Percentiles rank a stretch among this genome's conserved stretches.
phyloP scores from a whole-genome alignment of 2,329 filamentous ascomycete genomes.

The Akanthomyces dipterigenus region DNA sequence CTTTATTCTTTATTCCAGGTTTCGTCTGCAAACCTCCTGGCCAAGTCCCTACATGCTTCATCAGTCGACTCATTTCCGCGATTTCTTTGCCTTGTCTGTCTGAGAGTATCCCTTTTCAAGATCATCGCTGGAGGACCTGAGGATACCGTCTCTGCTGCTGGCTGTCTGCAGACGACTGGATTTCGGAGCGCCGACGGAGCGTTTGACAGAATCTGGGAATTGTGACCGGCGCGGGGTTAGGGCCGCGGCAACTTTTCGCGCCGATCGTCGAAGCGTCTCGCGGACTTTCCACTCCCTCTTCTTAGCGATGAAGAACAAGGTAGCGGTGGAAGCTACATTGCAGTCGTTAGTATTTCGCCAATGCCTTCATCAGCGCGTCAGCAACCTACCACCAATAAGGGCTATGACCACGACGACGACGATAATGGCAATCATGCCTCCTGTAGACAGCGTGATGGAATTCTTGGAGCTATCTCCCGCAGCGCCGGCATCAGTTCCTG shows the following conservation, averaged over 20 bases:
- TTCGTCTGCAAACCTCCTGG: background rate
- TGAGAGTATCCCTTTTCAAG: slow-evolving; percentile 50
- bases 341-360: background rate
- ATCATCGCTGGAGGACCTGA: slow-evolving; percentile 47
- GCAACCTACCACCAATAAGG: slow-evolving; percentile 55
- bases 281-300: slow-evolving; percentile 78
- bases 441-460: slow-evolving; percentile 58
- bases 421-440: slow-evolving; percentile 67
- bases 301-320: slow-evolving; percentile 74
- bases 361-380: slow-evolving; percentile 13
- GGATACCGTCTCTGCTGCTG: slow-evolving; percentile 53
- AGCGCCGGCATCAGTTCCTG: slow-evolving; percentile 55
- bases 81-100: slow-evolving; percentile 26
- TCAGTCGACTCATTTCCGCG: background rate
- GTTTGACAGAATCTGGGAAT: slow-evolving; percentile 53
- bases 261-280: slow-evolving; percentile 63
- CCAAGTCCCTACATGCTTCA: background rate
- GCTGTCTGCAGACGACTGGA: slow-evolving; percentile 37
- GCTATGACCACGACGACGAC: slow-evolving; percentile 61
- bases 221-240: slow-evolving; percentile 56
- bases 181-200: slow-evolving; percentile 23
- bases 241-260: slow-evolving; percentile 52
- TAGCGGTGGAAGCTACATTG: slow-evolving; percentile 50
- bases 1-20: slow-evolving; percentile 12
- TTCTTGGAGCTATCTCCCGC: slow-evolving; percentile 51